Base-by-base conservation (phyloP, 495 filamentous ascomycete species). In the Lichenothelia convexa region DNA sequence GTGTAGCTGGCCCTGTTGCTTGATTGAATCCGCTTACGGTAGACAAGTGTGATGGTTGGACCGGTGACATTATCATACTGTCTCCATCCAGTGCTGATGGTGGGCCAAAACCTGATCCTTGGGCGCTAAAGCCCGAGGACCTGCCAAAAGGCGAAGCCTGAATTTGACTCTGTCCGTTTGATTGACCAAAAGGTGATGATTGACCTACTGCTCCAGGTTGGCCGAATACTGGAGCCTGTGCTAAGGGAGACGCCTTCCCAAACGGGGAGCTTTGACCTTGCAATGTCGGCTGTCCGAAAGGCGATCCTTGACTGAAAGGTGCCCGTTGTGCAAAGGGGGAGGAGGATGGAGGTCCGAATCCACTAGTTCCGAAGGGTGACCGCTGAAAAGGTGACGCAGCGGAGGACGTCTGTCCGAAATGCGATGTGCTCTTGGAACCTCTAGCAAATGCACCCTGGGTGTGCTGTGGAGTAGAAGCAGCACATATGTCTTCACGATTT, bases 401-500 rank as follows among this genome's bases (percentile, higher is more conserved):
- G n/a, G n/a, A n/a, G n/a, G n/a, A n/a, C n/a, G n/a, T n/a, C n/a
- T n/a, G n/a, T n/a, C n/a, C n/a, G n/a, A n/a, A n/a, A n/a, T n/a
- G n/a, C n/a, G n/a, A n/a, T n/a, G n/a, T n/a, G n/a, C n/a, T n/a
- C n/a, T n/a, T n/a, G n/a, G n/a, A n/a, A n/a, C n/a, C n/a, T n/a
- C n/a, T n/a, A n/a, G n/a, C n/a, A n/a, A n/a, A n/a, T n/a, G n/a
- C n/a, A n/a, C n/a, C n/a, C n/a, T n/a, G n/a, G n/a, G n/a, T n/a
- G n/a, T n/a, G n/a, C n/a, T n/a, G n/a, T n/a, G 39, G 26, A 26
- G 23, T 34, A 1, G 7, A 61, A 3, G 55, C 61, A 30, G 67
- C 63, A 46, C 61, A 67, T 9, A 85, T 73, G 46, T 92, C 85
- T 34, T 71, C 61, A 11, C 84, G 70, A 46, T 92, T 92, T 0